A percentile compares a stretch with the other conserved stretches of the same genome.
Evolutionary conservation across 1,284 basidiomycete genomes (phyloP).

Genomic region (Microbotryum silenes-acaulis): DNA sequence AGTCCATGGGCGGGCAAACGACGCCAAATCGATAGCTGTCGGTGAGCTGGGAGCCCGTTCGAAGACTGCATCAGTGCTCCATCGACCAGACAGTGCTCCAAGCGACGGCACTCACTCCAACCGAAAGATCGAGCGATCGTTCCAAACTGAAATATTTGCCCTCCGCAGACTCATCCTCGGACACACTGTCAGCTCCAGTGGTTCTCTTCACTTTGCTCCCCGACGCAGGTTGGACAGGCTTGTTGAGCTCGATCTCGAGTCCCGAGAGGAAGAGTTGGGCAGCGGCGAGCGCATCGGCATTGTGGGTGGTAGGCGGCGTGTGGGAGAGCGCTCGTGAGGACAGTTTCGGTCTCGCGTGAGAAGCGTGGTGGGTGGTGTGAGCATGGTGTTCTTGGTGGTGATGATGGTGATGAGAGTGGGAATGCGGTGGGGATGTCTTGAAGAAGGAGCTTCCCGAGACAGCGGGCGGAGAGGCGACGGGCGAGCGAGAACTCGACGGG

Average conservation of each 20-base stretch:
- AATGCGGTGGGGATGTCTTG: background rate
- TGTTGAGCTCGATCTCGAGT: slow-evolving; percentile 19
- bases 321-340: background rate
- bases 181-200: background rate
- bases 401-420: background rate
- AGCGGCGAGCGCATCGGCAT: slow-evolving; percentile 9
- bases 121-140: slow-evolving; percentile 21
- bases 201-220: background rate
- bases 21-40: slow-evolving; percentile 26
- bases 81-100: background rate
- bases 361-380: background rate
- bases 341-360: background rate
- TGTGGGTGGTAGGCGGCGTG: slow-evolving; percentile 6
- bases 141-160: slow-evolving; percentile 13
- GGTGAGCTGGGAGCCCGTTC: slow-evolving; percentile 10
- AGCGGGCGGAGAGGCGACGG: background rate
- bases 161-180: slow-evolving; percentile 18
- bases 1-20: slow-evolving; percentile 8
- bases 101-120: slow-evolving; percentile 16
- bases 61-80: background rate
- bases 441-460: slow-evolving; percentile 11
- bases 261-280: slow-evolving; percentile 15
- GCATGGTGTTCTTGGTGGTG: background rate
- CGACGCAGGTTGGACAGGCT: slow-evolving; percentile 9
- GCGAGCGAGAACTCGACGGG: background rate